Evolutionary conservation across 2,329 filamentous ascomycete species (phyloP), one percentile per base, ranked within the genome.

Genomic region (Coniella vitis): DNA sequence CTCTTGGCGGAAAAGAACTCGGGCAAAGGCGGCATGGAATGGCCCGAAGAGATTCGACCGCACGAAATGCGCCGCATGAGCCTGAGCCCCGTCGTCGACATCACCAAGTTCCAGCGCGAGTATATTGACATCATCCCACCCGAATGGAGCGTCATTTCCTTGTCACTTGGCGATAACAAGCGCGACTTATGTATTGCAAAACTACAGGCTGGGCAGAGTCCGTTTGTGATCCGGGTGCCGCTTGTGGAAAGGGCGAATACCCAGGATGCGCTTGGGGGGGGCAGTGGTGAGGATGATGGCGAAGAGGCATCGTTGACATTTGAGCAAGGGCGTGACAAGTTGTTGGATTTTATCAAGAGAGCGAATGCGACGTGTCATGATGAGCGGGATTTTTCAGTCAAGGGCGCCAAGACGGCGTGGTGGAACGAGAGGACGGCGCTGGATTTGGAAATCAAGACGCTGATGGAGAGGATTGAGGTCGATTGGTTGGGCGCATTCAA

Each of bases 401-500:
- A 86, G 63, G 84, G 83, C 32, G 83, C 86, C 22, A 90, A 88
- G 63, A 79, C 79, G 35, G 83, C 83, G 40, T 98, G 93, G 93
- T 98, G 93, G 90, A 79, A 78, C 4, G 86, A 90, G 61, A 81
- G 94, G 13, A 85, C 93, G 64, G 78, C 77, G 3, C 73, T 98
- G 14, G 93, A 98, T 61, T 69, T 70, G 29, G 82, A 88, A 9
- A 74, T 98, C 20, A 83, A 81, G 54, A 83, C 87, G 44, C 76
- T 98, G 9, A 73, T 98, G 1, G 74, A 83, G 47, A 94, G 89
- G 52, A 86, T 98, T 35, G 91, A 98, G 65, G 85, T 87, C 53
- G 83, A 93, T 19, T 98, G 93, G 93, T 79, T 98, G 4, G 90
- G 91, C 42, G 93, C 93, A 0, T 98, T 98, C 74, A 85, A 83